phyloP scores from a whole-genome alignment of 1,284 basidiomycete genomes.

The Pseudozyma sp. region DNA sequence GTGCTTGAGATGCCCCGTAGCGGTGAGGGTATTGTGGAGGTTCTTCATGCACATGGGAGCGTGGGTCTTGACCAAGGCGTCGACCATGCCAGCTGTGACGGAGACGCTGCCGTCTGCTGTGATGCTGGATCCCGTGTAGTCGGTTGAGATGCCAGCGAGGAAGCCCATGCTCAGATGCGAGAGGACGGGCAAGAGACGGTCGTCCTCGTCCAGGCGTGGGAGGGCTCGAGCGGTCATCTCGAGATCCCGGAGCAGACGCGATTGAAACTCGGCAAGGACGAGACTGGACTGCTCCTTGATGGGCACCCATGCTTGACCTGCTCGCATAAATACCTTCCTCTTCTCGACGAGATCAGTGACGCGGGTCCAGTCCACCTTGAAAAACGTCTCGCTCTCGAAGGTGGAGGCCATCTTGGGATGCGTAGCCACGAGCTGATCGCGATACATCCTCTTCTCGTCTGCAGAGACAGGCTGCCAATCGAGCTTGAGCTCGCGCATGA shows the following conservation, averaged over 20 bases:
- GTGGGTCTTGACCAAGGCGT: slow-evolving; percentile 85
- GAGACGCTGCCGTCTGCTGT: slow-evolving; percentile 73
- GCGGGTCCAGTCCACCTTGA: slow-evolving; percentile 86
- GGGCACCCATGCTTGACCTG: slow-evolving; percentile 91
- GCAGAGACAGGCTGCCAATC: slow-evolving; percentile 79
- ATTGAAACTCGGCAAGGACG: slow-evolving; percentile 87
- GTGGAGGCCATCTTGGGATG: slow-evolving; percentile 59
- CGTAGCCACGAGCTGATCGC: slow-evolving; percentile 72
- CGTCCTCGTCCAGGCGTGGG: slow-evolving; percentile 95
- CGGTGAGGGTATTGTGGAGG: slow-evolving; percentile 81
- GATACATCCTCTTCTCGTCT: slow-evolving; percentile 75
- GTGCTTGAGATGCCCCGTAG: slow-evolving; percentile 90
- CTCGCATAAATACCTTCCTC: slow-evolving; percentile 82
- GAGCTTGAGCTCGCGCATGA: slow-evolving; percentile 81
- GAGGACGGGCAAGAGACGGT: slow-evolving; percentile 88
- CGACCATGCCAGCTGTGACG: slow-evolving; percentile 93
- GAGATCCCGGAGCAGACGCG: slow-evolving; percentile 80
- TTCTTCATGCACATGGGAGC: slow-evolving; percentile 97
- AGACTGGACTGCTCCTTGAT: slow-evolving; percentile 84
- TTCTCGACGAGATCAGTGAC: slow-evolving; percentile 91
- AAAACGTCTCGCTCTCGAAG: slow-evolving; percentile 75
- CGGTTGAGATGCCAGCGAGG: slow-evolving; percentile 86
- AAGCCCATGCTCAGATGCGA: slow-evolving; percentile 94
- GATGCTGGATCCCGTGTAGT: slow-evolving; percentile 74
- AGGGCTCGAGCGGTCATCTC: slow-evolving; percentile 90